These are phyloP conservation scores for Omphalotus olearius DNA, from an alignment of 1,284 basidiomycete genomes.

Conservation along the genomic window DNA sequence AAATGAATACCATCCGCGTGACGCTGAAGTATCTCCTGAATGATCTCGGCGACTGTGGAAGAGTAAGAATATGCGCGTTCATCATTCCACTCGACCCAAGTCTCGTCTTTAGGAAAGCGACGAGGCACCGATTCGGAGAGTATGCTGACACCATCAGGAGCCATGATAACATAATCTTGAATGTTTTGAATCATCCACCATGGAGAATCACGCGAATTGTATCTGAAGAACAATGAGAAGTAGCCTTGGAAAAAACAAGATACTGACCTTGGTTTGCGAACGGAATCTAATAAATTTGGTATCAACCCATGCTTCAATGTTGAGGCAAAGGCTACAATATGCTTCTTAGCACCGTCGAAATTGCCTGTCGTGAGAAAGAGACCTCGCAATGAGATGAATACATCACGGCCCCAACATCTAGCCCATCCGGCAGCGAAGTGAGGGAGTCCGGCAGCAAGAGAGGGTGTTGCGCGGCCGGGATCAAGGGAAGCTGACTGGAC, in stretches of 20 bases:
- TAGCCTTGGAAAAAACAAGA: slow-evolving; percentile 17
- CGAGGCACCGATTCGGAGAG: slow-evolving; percentile 82
- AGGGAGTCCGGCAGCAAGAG: slow-evolving; percentile 90
- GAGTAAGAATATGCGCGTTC: slow-evolving; percentile 77
- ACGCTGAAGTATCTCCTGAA: slow-evolving; percentile 94
- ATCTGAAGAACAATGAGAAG: slow-evolving; percentile 39
- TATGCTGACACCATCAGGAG: slow-evolving; percentile 81
- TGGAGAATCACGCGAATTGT: slow-evolving; percentile 89
- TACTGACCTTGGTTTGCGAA: slow-evolving; percentile 73
- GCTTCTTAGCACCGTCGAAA: slow-evolving; percentile 78
- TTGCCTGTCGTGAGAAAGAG: slow-evolving; percentile 92
- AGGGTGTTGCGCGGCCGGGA: slow-evolving; percentile 65
- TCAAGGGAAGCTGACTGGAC: slow-evolving; percentile 87
- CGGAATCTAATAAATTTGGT: slow-evolving; percentile 89
- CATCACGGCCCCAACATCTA: slow-evolving; percentile 95
- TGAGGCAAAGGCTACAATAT: slow-evolving; percentile 88
- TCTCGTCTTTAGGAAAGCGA: slow-evolving; percentile 91
- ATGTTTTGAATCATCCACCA: slow-evolving; percentile 99
- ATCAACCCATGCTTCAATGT: slow-evolving; percentile 87
- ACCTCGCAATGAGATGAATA: slow-evolving; percentile 90
- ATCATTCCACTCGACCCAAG: slow-evolving; percentile 92
- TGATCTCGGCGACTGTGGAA: slow-evolving; percentile 85
- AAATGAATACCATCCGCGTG: slow-evolving; percentile 93
- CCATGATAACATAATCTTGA: slow-evolving; percentile 86
- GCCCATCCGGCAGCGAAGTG: slow-evolving; percentile 92